Base-by-base conservation (phyloP, 2,329 filamentous ascomycete genomes). In the Colletotrichum endophyticum region DNA sequence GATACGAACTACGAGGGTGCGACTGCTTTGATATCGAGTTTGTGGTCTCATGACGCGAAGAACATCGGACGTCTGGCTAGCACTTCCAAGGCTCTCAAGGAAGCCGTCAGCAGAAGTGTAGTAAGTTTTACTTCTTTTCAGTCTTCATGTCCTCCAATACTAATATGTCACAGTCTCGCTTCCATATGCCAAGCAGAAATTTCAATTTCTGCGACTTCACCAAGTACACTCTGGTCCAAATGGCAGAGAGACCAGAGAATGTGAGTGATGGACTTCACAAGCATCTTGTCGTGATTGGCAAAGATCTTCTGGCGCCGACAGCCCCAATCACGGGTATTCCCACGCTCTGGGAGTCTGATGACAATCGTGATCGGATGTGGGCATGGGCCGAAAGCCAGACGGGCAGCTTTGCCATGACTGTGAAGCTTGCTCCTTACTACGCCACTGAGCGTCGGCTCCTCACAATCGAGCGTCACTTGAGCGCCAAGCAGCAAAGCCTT, bases 191-290 rank as follows among this genome's bases (percentile, higher is more conserved):
- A 8, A 25, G 19, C 4, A 64, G 74, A 9, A 59, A 74, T 11
- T 76, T 64, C 22, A 71, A 69, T 27, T 59, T 64, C 19, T 76
- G 74, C 28, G 70, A 76, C 16, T 64, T 59, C 27, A 16, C 36
- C 53, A 1, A 15, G 39, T 49, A 19, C 4, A n/a, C 11, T 2
- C 9, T 68, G 5, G 12, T 9, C 5, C n/a, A 34, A n/a, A 73
- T 64, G 36, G n/a, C 49, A 8, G n/a, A 67, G 4, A 39, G 19
- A 19, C 19, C 19, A n/a, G 11, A n/a, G 59, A 5, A 32, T 6
- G 5, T 27, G 13, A 19, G 68, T 34, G n/a, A 73, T 69, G 25
- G 34, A 59, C 15, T 69, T 74, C 6, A 66, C 57, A 6, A 32
- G 59, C 19, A 69, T 12, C 74, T 76, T 7, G 30, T 73, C 44